Base-by-base conservation (phyloP, 2,329 filamentous ascomycete species). In the Chaetothyriales sp. region DNA sequence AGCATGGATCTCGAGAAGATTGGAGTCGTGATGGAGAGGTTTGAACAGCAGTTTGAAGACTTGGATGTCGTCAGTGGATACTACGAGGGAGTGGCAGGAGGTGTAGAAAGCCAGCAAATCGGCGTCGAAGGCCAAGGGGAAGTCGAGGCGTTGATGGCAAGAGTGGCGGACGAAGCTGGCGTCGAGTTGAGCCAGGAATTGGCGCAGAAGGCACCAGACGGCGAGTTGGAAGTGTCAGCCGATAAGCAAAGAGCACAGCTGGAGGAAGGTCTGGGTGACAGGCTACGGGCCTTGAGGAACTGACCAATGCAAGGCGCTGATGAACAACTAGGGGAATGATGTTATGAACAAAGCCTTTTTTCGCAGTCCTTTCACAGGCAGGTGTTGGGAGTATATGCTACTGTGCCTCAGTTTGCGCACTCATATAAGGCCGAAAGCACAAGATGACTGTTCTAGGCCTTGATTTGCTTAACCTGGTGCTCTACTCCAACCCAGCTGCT, bases 131-230 rank as follows among this genome's bases (percentile, higher is more conserved):
- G 72, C 69, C 79, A 94, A 65, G 88, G 94, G 60, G 87, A 89
- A 60, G 87, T 94, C 1, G 88, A 94, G 67, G 82, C 87, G 59
- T 71, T 94, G 56, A 84, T 94, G 69, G 83, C 80, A 58, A 85
- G 94, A 70, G 80, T 92, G 44, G 88, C 88, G 56, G 89, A 94
- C 66, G 88, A 94, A 67, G 87, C 86, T 8, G 89, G 89, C 50
- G 79, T 95, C 49, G 85, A 92, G 68, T 73, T 94, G 55, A 81
- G 81, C 59, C 78, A 84, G 65, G 86, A 92, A 69, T 81, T 94
- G 68, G 54, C 59, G 43, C 54, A 59, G 53, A 49, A 56, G 15
- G 54, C 59, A 15, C 59, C 56, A 28, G 51, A 58, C 51, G 40
- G 54, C 33, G 56, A 61, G 51, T 20, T 55, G 18, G 51, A 51